Evolutionary conservation across 2,329 filamentous ascomycete genomes (phyloP).

Genomic region (Pestalotiopsis sp.): DNA sequence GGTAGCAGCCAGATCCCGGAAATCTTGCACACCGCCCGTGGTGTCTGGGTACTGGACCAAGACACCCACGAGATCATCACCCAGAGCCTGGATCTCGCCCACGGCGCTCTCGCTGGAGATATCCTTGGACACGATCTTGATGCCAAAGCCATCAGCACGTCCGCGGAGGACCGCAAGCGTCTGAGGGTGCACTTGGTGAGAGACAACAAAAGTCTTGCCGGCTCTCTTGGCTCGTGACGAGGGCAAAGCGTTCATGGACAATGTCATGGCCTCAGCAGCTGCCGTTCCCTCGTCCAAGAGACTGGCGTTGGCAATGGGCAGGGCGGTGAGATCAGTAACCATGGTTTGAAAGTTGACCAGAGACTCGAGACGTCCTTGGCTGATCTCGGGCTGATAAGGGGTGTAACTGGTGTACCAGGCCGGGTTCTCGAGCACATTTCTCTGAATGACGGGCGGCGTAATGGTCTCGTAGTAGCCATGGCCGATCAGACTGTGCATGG

Average conservation of each 20-base stretch:
- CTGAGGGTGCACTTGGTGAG: slow-evolving; percentile 78
- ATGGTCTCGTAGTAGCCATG: slow-evolving; percentile 86
- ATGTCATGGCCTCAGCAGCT: slow-evolving; percentile 92
- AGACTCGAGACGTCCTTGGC: slow-evolving; percentile 88
- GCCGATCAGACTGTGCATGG: slow-evolving; percentile 72
- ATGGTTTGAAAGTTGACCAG: slow-evolving; percentile 95
- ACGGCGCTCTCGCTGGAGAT: slow-evolving; percentile 62
- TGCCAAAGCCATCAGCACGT: slow-evolving; percentile 87
- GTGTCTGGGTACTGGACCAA: slow-evolving; percentile 96
- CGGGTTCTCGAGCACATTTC: slow-evolving; percentile 89
- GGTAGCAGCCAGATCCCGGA: slow-evolving; percentile 69
- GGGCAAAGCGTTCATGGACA: slow-evolving; percentile 78
- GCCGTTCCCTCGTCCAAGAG: slow-evolving; percentile 90
- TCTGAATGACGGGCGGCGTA: slow-evolving; percentile 85
- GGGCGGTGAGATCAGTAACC: slow-evolving; percentile 81
- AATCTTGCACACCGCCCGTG: slow-evolving; percentile 76
- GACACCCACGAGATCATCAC: slow-evolving; percentile 82
- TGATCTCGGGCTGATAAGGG: slow-evolving; percentile 96
- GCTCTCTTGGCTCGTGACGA: slow-evolving; percentile 69
- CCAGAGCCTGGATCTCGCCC: slow-evolving; percentile 69
- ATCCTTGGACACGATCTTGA: slow-evolving; percentile 74
- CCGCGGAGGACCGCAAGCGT: slow-evolving; percentile 82
- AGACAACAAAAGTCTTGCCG: slow-evolving; percentile 83
- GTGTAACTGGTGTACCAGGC: slow-evolving; percentile 99
- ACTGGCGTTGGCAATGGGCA: slow-evolving; percentile 88